Evolutionary conservation across 306 rosid genomes (phyloP).

Genomic region (Hylodesmum podocarpum): DNA sequence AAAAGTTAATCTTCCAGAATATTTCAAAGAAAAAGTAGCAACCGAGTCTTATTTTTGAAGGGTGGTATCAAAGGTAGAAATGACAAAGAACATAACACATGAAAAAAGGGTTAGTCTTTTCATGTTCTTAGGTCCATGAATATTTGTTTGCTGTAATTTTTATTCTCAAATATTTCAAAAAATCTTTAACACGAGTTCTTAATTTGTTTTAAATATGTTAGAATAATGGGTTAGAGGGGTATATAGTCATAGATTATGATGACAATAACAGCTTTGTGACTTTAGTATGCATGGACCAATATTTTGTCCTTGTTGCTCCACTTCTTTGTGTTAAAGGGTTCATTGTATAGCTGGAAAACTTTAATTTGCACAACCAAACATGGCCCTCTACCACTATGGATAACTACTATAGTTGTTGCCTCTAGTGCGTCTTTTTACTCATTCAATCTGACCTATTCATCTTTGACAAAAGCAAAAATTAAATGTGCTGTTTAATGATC

Average conservation of each 20-base stretch:
- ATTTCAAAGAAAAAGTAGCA: background rate
- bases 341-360: background rate
- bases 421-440: background rate
- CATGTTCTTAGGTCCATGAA: background rate
- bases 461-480: background rate
- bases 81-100: background rate
- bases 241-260: background rate
- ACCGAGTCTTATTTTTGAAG: background rate
- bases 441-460: background rate
- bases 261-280: background rate
- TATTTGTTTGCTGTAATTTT: background rate
- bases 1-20: background rate
- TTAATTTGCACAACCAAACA: background rate
- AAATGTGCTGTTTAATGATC: background rate
- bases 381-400: background rate
- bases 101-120: background rate
- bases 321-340: background rate
- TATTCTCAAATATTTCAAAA: background rate
- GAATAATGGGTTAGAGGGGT: background rate
- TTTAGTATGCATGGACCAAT: background rate
- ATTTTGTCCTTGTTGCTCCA: background rate
- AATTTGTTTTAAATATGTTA: background rate
- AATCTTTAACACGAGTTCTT: background rate
- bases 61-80: background rate
- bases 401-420: background rate